Conservation (phyloP, 371 early-diverging fungal genomes). For the Chytridium lagenaria region DNA sequence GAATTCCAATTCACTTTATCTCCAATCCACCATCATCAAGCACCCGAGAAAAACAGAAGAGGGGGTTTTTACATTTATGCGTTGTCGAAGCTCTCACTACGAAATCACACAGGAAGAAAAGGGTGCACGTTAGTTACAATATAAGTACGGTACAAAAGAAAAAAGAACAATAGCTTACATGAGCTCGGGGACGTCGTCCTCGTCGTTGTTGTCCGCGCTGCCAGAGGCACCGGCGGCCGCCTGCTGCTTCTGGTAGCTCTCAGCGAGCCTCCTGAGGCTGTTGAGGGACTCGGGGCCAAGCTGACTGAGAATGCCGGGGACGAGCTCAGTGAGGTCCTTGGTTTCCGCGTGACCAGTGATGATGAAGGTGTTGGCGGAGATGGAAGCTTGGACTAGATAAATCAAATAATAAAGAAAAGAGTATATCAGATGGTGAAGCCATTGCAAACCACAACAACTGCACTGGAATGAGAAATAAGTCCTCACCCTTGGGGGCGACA, state of each 20-base stretch:
- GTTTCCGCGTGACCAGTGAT: conserved; percentile 86
- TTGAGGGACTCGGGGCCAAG: conserved; percentile 93
- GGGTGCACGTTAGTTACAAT: background rate
- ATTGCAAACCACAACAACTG: conserved; percentile 5
- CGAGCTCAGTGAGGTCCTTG: conserved; percentile 90
- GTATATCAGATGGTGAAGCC: background rate
- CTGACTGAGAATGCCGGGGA: conserved; percentile 94
- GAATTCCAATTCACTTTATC: too few species aligned
- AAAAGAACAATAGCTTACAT: conserved; percentile 34
- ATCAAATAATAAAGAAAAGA: background rate
- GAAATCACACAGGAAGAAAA: background rate
- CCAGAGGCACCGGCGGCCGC: conserved; percentile 50
- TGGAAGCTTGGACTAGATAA: conserved; percentile 79
- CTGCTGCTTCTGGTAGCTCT: conserved; percentile 74
- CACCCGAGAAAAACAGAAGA: background rate
- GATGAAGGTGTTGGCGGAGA: conserved; percentile 89
- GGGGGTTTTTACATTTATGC: conserved; percentile 1
- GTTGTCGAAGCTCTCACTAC: conserved; percentile 18
- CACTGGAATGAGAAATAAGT: too few species aligned
- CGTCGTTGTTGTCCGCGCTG: conserved; percentile 46
- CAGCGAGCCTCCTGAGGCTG: conserved; percentile 86
- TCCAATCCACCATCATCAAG: conserved; percentile 3
- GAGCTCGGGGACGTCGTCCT: conserved; percentile 58
- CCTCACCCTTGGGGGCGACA: conserved; percentile 84
- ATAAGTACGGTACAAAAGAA: too few species aligned